Base-by-base conservation (phyloP, 768 basidiomycete species). In the Peribolospora kevripleyi region DNA sequence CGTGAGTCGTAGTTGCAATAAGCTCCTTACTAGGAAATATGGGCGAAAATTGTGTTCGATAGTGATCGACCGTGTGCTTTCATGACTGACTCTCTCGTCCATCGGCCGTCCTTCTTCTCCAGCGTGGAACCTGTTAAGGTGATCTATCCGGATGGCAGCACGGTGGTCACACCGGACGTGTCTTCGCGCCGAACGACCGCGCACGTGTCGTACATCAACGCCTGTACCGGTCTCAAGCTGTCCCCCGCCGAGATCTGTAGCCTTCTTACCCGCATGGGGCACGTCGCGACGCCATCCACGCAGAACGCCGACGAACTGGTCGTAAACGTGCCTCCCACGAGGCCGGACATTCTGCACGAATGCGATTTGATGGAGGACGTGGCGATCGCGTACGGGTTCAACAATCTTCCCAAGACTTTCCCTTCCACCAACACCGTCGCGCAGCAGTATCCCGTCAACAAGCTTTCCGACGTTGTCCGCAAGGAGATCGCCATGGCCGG, bases 361-460 rank as follows among this genome's bases (percentile, higher is more conserved):
- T 93, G 90, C 64, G 93, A 98, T 65, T 76, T 97, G 65, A 83
- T 98, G 80, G 93, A 98, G 66, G 93, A 98, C 60, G 86, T 82
- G 2, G 93, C 93, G 7, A 84, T 98, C 60, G 93, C 88, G 0
- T 93, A 90, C 65, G 93, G 93, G 2, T 97, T 87, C 74, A 95
- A 98, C 71, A 93, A 91, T 62, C 74, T 98, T 38, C 84, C 86
- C 2, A 76, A 84, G 62, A 79, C 77, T 10, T 88, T 98, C 76
- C 93, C 93, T 1, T 70, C 78, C 6, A 93, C 90, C 13, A 90
- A 81, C 66, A 97, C 93, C 6, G 84, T 97, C 45, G 91, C 85
- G 25, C 86, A 91, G 65, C 86, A 87, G 7, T 72, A 88, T 55
- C 78, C 81, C 2, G 79, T 93, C 61, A 90, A 84, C 70, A 87